Evolutionary conservation across 2,329 filamentous ascomycete genomes (phyloP).

Genomic region (Fusarium sp.): DNA sequence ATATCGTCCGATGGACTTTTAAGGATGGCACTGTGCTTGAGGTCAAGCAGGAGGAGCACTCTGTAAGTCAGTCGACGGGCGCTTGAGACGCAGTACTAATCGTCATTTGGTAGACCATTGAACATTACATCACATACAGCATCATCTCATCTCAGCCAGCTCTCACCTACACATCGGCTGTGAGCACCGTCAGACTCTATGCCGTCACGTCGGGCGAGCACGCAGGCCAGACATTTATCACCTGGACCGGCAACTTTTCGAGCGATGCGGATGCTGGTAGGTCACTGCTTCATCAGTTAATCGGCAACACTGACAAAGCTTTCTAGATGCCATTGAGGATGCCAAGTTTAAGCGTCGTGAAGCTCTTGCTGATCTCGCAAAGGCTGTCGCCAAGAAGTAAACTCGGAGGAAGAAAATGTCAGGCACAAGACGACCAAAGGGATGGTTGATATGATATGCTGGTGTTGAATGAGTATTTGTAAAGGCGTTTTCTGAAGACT

Average conservation of each 20-base stretch:
- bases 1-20: conserved; percentile 77
- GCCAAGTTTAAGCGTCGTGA: conserved; percentile 82
- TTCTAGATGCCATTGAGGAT: conserved; percentile 74
- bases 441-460: neutral
- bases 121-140: conserved; percentile 80
- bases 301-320: conserved; percentile 18
- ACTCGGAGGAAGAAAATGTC: neutral
- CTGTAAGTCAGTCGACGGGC: conserved; percentile 56
- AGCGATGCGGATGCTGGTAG: conserved; percentile 76
- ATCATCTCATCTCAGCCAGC: conserved; percentile 74
- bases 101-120: conserved; percentile 64
- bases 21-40: conserved; percentile 75
- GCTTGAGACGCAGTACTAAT: neutral
- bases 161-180: conserved; percentile 72
- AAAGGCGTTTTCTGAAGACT: neutral
- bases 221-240: conserved; percentile 73
- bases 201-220: conserved; percentile 73
- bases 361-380: conserved; percentile 73
- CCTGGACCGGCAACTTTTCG: conserved; percentile 77
- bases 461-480: neutral
- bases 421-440: neutral
- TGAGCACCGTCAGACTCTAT: conserved; percentile 74
- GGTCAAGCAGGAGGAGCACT: conserved; percentile 82
- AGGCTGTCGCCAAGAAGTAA: conserved; percentile 52
- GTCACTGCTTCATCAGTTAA: conserved; percentile 39